Base-by-base conservation (phyloP, 1,284 basidiomycete genomes). In the Ustilago loliicola region DNA sequence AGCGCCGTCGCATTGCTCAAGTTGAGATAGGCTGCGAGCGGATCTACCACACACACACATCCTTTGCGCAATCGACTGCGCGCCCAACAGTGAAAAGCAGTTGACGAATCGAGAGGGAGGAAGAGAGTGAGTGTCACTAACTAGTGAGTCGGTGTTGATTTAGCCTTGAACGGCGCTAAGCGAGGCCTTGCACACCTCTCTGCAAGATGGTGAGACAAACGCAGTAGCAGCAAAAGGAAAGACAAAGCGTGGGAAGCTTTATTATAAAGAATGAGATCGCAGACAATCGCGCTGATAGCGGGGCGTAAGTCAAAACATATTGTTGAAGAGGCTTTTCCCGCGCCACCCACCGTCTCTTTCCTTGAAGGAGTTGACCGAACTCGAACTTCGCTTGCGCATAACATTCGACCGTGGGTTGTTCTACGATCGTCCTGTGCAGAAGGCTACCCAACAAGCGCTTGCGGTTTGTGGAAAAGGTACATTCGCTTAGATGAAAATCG, bases 121-220 rank as follows among this genome's bases (percentile, higher is more conserved):
- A 15, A 17, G 15, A 19, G 19, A 15, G 17, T 17, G 38, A 19
- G 38, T 40, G 11, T 19, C 6, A 19, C 38, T 36, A n/a, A n/a
- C n/a, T n/a, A n/a, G n/a, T n/a, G n/a, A 11, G 32, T 34, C 32
- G 32, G 32, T 34, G 32, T 34, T 34, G 32, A 19, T 40, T 40
- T 40, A n/a, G 15, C 38, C 59, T 27, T n/a, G 34, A 48, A 66
- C 53, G 30, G 38, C 23, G 60, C 55, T 48, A 61, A 68, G 66
- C 66, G 60, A 68, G 66, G 32, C 48, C 48, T 47, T 61, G 66
- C 61, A 63, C 15, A 40, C 6, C 38, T 7, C 32, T 34, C 32
- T 34, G 32, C 32, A 34, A 11, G 32, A 54, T 27, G 40, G 55
- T 69, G 66, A 60, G 61, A 69, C 61, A 34, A 50, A 67, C n/a